phyloP scores from a whole-genome alignment of 768 basidiomycete genomes.

The Xerocomus potaroensis region DNA sequence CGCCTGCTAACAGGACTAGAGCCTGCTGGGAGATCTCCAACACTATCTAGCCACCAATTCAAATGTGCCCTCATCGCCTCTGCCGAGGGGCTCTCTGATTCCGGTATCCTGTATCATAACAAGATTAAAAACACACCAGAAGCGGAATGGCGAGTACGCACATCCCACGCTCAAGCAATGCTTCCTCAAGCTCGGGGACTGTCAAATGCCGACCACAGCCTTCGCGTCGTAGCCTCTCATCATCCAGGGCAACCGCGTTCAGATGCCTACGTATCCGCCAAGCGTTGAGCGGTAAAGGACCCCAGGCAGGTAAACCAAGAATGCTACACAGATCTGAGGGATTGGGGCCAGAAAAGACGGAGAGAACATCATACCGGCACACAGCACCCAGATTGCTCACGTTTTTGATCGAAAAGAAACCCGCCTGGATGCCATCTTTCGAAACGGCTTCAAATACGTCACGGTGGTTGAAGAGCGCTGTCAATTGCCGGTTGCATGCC shows the following conservation, averaged over 20 bases:
- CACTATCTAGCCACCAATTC: conserved; percentile 60
- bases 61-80: conserved; percentile 48
- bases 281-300: conserved; percentile 30
- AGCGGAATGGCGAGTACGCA: conserved; percentile 47
- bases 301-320: conserved; percentile 37
- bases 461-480: conserved; percentile 36
- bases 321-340: conserved; percentile 33
- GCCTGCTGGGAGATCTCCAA: conserved; percentile 32
- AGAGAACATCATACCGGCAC: conserved; percentile 48
- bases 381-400: conserved; percentile 35
- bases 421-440: conserved; percentile 30
- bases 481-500: conserved; percentile 43
- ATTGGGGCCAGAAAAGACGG: neutral
- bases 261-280: conserved; percentile 38
- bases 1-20: conserved; percentile 45
- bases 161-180: conserved; percentile 76
- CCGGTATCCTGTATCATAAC: conserved; percentile 33
- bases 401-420: conserved; percentile 20
- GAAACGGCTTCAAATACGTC: conserved; percentile 33
- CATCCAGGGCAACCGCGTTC: conserved; percentile 50
- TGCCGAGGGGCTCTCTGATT: conserved; percentile 32
- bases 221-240: conserved; percentile 55
- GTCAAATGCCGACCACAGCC: conserved; percentile 42
- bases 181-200: conserved; percentile 53
- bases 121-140: too few species aligned